Evolutionary conservation across 257 asterid species (phyloP), one percentile per base, ranked within the genome.

Genomic region (Penstemon eatonii): DNA sequence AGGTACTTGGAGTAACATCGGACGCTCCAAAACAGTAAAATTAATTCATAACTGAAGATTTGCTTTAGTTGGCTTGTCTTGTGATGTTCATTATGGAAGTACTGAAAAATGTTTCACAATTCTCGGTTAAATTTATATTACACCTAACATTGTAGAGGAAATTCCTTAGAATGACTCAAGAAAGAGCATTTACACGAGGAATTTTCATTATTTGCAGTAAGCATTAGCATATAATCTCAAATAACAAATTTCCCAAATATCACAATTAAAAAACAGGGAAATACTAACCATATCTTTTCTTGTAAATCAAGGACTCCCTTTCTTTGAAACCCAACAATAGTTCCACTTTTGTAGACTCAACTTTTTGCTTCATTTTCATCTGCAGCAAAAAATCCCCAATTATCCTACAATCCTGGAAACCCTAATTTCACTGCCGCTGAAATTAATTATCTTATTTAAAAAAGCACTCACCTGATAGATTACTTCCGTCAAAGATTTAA

Each of bases 201-300:
- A 25, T 25, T 25, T 25, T 25, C 33, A 25, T 25, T 25, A 25
- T 25, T 25, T 25, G 33, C 33, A 25, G 33, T 25, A 25, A 25
- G 2, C 33, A 1, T 25, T 25, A 25, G 33, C 33, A 25, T 25
- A 25, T 25, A 25, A 25, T 25, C 33, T 60, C 37, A 13, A n/a
- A 41, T 38, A 38, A 3, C 5, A 6, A 59, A 33, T 39, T 44
- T 58, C 42, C 9, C 36, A 38, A 13, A 58, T 19, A 58, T 58
- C 7, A 41, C 5, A 46, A 5, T 4, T 7, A 33, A 9, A 9
- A 63, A 12, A 45, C 12, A 11, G 58, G 68, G 55, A 41, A 43
- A 15, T 63, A 79, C 86, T 57, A 69, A 93, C 97, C 99, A 72
- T 76, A 73, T 79, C 83, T 87, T 43, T 74, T 78, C 82, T 83